Conservation (phyloP, 2,329 filamentous ascomycete species). For the Lachnellula arida region DNA sequence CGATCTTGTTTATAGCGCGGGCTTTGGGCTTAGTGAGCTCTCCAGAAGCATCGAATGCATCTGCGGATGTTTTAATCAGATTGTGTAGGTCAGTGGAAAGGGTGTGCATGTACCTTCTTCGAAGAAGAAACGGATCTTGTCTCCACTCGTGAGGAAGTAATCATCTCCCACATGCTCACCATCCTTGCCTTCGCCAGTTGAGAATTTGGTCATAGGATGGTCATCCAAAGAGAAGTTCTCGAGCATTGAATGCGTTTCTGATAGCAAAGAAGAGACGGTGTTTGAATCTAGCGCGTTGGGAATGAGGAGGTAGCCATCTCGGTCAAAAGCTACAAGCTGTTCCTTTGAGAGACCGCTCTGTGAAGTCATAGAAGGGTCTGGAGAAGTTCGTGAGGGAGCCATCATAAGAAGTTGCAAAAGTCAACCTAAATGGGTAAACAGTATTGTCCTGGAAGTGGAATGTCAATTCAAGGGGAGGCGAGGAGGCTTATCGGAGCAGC, state of each 20-base stretch:
- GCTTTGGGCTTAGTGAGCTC: conserved; percentile 72
- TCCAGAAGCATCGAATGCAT: conserved; percentile 68
- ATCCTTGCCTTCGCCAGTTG: conserved; percentile 63
- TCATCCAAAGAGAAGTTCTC: conserved; percentile 69
- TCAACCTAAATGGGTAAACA: not conserved
- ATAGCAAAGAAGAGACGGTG: conserved; percentile 64
- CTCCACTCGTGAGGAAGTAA: conserved; percentile 86
- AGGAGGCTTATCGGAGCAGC: not conserved
- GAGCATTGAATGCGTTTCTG: conserved; percentile 71
- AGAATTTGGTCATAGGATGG: conserved; percentile 92
- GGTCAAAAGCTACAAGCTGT: conserved; percentile 68
- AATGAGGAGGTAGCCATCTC: conserved; percentile 87
- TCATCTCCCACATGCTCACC: conserved; percentile 54
- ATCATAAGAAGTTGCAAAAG: conserved; percentile 7
- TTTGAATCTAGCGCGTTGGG: conserved; percentile 65
- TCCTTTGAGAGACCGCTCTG: conserved; percentile 58
- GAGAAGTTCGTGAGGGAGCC: conserved; percentile 24
- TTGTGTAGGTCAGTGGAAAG: not conserved
- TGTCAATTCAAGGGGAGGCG: too few relatives aligned
- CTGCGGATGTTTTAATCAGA: conserved; percentile 34
- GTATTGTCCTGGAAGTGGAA: too few relatives aligned
- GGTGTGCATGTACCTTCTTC: conserved; percentile 57
- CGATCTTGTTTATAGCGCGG: conserved; percentile 84
- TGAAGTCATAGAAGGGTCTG: conserved; percentile 3
- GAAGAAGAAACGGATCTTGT: conserved; percentile 96